A percentile compares a stretch with the other conserved stretches of the same genome.
These are phyloP conservation scores for Metarhizium guizhouense DNA, from an alignment of 2,329 filamentous ascomycete species.

Conservation along the genomic window DNA sequence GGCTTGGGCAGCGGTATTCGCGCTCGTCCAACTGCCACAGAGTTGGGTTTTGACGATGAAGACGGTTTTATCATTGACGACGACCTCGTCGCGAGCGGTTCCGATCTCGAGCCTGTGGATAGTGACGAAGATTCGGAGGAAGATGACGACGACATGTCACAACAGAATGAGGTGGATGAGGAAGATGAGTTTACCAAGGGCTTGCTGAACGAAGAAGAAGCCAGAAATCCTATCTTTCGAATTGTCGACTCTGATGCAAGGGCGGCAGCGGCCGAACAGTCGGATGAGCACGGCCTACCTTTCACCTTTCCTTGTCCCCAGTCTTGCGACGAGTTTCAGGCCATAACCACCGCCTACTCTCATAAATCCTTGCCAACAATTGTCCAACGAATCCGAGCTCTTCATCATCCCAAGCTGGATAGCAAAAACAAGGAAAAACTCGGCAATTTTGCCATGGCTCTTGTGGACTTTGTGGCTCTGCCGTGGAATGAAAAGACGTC, in stretches of 20 bases:
- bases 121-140: conserved; percentile 44
- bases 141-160: conserved; percentile 31
- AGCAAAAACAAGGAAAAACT: conserved; percentile 80
- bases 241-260: conserved; percentile 32
- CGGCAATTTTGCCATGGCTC: conserved; percentile 52
- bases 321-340: conserved; percentile 65
- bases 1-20: conserved; percentile 52
- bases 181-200: conserved; percentile 68
- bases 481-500: conserved; percentile 32
- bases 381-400: conserved; percentile 78
- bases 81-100: conserved; percentile 75
- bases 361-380: conserved; percentile 63
- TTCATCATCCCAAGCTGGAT: conserved; percentile 85
- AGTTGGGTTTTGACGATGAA: conserved; percentile 78
- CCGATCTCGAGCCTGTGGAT: conserved; percentile 52
- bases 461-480: conserved; percentile 54
- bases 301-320: conserved; percentile 84
- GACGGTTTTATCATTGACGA: conserved; percentile 91
- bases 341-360: conserved; percentile 52
- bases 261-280: conserved; percentile 22
- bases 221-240: conserved; percentile 42
- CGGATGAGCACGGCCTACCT: conserved; percentile 52
- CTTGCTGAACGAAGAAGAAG: conserved; percentile 51
- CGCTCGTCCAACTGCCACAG: conserved; percentile 45
- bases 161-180: conserved; percentile 29